phyloP scores from a whole-genome alignment of 2,329 filamentous ascomycete genomes.

The Cordyceps fumosorosea region DNA sequence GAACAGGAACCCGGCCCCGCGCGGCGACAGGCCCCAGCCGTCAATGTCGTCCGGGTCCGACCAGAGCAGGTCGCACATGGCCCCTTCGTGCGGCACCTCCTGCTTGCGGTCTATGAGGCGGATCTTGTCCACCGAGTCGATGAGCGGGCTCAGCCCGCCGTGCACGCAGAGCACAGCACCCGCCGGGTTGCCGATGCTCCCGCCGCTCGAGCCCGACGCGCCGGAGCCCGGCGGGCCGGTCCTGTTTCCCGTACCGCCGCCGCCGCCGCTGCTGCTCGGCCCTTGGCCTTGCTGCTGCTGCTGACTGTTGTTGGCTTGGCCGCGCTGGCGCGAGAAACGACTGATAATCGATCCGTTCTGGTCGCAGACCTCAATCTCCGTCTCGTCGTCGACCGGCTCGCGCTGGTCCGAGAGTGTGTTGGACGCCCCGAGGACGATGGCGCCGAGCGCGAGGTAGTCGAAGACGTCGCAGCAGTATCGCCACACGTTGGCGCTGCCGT shows the following conservation, averaged over 20 bases:
- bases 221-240: slow-evolving; percentile 74
- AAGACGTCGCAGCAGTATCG: slow-evolving; percentile 96
- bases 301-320: slow-evolving; percentile 11
- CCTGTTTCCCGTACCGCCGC: slow-evolving; percentile 20
- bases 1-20: slow-evolving; percentile 92
- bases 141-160: slow-evolving; percentile 82
- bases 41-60: slow-evolving; percentile 97
- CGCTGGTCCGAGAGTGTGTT: slow-evolving; percentile 46
- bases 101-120: slow-evolving; percentile 91
- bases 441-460: slow-evolving; percentile 88
- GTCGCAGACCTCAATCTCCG: slow-evolving; percentile 91
- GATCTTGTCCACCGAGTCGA: slow-evolving; percentile 94
- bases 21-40: slow-evolving; percentile 90
- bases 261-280: slow-evolving; percentile 19
- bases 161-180: slow-evolving; percentile 94
- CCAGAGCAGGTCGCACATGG: slow-evolving; percentile 98
- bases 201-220: slow-evolving; percentile 62
- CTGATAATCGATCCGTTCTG: slow-evolving; percentile 73
- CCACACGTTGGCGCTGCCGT: slow-evolving; percentile 95
- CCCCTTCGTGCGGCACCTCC: slow-evolving; percentile 95
- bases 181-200: slow-evolving; percentile 58
- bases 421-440: slow-evolving; percentile 83
- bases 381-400: slow-evolving; percentile 58
- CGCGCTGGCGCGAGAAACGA: slow-evolving; percentile 53
- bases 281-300: slow-evolving; percentile 24